Percentiles rank a stretch among this genome's conserved stretches.
Evolutionary conservation across 495 filamentous ascomycete genomes (phyloP).

Genomic region (Aspergillus homomorphus): DNA sequence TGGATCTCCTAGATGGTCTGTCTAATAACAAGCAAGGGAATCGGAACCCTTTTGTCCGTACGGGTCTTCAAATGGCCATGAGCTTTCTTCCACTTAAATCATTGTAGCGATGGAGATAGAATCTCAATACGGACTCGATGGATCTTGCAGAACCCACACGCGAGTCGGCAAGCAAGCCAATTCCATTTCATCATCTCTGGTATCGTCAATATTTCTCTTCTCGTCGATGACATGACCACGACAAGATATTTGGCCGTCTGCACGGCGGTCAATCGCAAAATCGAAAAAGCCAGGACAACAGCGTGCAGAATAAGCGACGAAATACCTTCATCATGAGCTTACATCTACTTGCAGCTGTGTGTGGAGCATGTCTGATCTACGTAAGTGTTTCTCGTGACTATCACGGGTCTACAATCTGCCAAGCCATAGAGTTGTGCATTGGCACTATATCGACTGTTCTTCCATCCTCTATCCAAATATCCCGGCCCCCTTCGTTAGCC

Average conservation of each 20-base stretch:
- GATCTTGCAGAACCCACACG: background rate
- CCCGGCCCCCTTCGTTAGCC: conserved; percentile 59
- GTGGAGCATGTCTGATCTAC: background rate
- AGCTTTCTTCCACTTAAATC: background rate
- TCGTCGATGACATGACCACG: too few relatives aligned
- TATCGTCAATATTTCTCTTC: too few relatives aligned
- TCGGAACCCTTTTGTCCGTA: background rate
- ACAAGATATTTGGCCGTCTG: background rate
- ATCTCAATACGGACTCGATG: background rate
- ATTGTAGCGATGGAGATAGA: background rate
- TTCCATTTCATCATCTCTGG: background rate
- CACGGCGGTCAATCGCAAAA: background rate
- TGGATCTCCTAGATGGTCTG: too few relatives aligned
- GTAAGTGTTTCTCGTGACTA: background rate
- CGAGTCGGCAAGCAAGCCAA: background rate
- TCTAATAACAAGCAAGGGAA: background rate
- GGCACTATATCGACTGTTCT: conserved; percentile 16
- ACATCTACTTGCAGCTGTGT: background rate
- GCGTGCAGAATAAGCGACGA: background rate
- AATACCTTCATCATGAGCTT: background rate
- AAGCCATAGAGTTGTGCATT: background rate
- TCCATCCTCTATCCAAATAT: conserved; percentile 66
- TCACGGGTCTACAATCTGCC: background rate
- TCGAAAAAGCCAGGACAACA: background rate
- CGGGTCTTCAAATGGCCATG: background rate